Evolutionary conservation across 1,139 yeast genomes (phyloP).

Genomic region (Saccharomyces hybrid): DNA sequence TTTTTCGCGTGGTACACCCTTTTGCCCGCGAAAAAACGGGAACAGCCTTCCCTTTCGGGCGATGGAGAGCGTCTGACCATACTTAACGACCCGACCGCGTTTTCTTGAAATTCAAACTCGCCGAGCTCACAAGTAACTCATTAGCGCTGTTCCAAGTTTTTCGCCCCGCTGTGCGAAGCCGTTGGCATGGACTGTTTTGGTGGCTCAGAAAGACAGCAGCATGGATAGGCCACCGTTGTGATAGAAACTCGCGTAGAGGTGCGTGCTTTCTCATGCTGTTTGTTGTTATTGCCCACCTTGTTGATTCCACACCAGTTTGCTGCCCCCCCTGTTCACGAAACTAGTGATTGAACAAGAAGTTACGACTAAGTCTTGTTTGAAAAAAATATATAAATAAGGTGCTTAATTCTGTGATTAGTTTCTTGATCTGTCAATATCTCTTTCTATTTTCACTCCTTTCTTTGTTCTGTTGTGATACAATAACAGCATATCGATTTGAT

Average conservation of each 20-base stretch:
- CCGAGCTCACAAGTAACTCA: slow-evolving; percentile 17
- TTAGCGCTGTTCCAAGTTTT: slow-evolving; percentile 24
- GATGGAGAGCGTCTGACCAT: slow-evolving; percentile 43
- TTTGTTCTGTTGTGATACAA: neutral
- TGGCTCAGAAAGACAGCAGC: slow-evolving; percentile 1
- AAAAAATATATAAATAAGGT: neutral
- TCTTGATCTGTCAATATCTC: neutral
- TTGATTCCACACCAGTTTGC: neutral
- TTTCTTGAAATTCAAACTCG: slow-evolving; percentile 45
- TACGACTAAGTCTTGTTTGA: neutral
- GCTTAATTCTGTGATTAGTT: neutral
- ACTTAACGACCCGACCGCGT: slow-evolving; percentile 49
- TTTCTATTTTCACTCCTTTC: neutral
- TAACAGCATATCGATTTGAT: neutral
- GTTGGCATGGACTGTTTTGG: slow-evolving; percentile 8
- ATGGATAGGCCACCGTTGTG: neutral
- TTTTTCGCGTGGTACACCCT: slow-evolving; percentile 10
- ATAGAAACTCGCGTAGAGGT: neutral
- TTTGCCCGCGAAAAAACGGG: slow-evolving; percentile 43
- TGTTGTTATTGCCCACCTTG: neutral
- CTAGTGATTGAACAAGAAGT: neutral
- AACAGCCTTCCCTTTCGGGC: slow-evolving; percentile 43
- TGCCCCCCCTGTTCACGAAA: neutral
- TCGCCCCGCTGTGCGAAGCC: slow-evolving; percentile 22
- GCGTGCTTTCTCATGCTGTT: neutral